Conservation (phyloP, 345 rosid species). For the Hypericum androsaemum region DNA sequence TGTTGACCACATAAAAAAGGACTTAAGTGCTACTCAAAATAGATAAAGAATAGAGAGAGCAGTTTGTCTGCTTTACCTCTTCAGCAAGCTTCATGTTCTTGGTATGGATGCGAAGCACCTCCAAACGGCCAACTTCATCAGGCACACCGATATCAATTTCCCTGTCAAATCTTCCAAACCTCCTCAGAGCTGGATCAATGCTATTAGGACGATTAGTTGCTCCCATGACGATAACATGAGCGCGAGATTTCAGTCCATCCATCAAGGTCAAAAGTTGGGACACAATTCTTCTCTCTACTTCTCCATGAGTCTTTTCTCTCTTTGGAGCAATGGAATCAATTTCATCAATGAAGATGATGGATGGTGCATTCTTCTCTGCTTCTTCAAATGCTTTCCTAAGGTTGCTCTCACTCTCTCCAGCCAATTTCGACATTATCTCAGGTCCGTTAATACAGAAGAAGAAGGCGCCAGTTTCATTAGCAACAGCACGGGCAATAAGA, state of each 20-base stretch:
- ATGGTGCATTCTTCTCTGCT: conserved; percentile 11
- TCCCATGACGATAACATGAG: conserved; percentile 9
- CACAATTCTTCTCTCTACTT: conserved; percentile 10
- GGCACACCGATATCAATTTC: conserved; percentile 14
- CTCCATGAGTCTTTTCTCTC: conserved; percentile 7
- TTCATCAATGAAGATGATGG: conserved; percentile 7
- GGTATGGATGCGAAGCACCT: conserved; percentile 14
- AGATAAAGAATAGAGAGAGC: neutral
- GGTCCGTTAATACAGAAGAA: conserved; percentile 11
- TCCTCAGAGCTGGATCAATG: conserved; percentile 12
- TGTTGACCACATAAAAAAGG: neutral
- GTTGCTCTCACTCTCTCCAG: conserved; percentile 11
- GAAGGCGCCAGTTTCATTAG: conserved; percentile 11
- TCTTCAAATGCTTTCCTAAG: conserved; percentile 11
- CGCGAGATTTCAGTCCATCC: conserved; percentile 11
- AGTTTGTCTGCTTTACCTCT: conserved; percentile 5
- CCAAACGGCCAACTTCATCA: conserved; percentile 13
- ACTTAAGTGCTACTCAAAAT: neutral
- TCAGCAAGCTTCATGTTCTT: conserved; percentile 18
- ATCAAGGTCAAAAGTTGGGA: conserved; percentile 8
- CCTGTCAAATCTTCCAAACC: conserved; percentile 16
- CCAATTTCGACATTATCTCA: conserved; percentile 11
- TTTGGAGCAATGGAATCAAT: conserved; percentile 10
- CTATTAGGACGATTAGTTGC: conserved; percentile 12
- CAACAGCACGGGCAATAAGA: conserved; percentile 10